Conservation (phyloP, 1,284 basidiomycete species). For the Coniferiporia sulphurascens region DNA sequence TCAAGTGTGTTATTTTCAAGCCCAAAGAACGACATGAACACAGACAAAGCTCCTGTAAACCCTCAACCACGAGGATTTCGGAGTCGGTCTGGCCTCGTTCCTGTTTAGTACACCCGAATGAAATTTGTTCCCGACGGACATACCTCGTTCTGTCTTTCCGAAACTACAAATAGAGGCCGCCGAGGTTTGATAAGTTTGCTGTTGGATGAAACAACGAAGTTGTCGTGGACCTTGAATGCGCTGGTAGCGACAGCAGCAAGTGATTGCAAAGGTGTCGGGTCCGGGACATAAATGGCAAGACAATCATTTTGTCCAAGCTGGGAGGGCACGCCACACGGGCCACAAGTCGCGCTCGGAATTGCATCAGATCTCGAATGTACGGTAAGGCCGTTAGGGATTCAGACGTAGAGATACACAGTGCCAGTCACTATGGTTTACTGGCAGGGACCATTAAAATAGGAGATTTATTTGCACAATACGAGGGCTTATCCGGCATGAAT, state of each 20-base stretch:
- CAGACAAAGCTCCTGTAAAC: not conserved
- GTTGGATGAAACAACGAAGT: too few relatives aligned
- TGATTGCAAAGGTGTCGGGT: not conserved
- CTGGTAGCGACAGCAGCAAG: not conserved
- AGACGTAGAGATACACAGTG: too few relatives aligned
- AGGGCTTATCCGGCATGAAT: too few relatives aligned
- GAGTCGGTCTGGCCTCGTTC: not conserved
- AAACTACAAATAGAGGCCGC: not conserved
- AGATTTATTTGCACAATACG: too few relatives aligned
- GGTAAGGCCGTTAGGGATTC: too few relatives aligned
- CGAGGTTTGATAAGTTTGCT: not conserved
- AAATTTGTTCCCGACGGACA: not conserved
- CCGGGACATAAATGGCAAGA: not conserved
- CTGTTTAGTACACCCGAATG: not conserved
- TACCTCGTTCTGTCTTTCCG: not conserved
- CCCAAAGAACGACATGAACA: constrained; percentile 74
- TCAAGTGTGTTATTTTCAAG: constrained; percentile 63
- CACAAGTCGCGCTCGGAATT: not conserved
- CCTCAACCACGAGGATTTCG: constrained; percentile 1
- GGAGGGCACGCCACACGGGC: not conserved
- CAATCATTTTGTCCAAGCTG: not conserved
- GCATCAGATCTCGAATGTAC: too few relatives aligned
- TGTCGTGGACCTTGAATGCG: too few relatives aligned
- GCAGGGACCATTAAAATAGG: too few relatives aligned
- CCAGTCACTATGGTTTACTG: too few relatives aligned